phyloP scores from a whole-genome alignment of 148 eudicot genomes.

The Heliamphora exappendiculata region DNA sequence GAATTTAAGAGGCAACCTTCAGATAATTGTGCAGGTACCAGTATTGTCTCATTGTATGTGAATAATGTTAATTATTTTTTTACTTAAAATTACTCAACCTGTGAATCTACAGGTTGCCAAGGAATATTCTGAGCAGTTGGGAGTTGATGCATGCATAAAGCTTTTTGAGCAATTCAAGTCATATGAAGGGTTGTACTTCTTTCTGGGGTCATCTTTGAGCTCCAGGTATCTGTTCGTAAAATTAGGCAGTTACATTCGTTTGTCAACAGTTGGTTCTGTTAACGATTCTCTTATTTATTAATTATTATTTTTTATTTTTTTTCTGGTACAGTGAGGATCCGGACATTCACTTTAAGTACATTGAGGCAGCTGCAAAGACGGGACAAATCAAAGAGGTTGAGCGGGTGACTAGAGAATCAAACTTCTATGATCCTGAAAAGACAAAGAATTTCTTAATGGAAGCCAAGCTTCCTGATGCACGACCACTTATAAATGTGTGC shows the following conservation, averaged over 20 bases:
- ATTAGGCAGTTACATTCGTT: neutral
- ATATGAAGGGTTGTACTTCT: constrained; percentile 91
- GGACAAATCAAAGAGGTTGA: constrained; percentile 98
- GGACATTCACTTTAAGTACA: constrained; percentile 93
- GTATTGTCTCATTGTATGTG: constrained; percentile 2
- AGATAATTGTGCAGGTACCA: constrained; percentile 93
- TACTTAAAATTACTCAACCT: neutral
- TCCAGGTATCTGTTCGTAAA: constrained; percentile 56
- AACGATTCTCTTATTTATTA: constrained; percentile 5
- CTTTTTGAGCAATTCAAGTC: constrained; percentile 96
- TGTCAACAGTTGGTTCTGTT: neutral
- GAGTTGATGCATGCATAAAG: constrained; percentile 81
- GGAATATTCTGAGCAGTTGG: constrained; percentile 89
- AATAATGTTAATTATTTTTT: neutral
- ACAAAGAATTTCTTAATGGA: constrained; percentile 96
- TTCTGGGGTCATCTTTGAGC: constrained; percentile 87
- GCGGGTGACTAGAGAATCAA: constrained; percentile 94
- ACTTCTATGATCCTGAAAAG: constrained; percentile 87
- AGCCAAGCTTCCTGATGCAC: constrained; percentile 96
- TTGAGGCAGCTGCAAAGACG: constrained; percentile 97
- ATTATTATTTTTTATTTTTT: neutral
- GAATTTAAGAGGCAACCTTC: constrained; percentile 91
- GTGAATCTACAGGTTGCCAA: constrained; percentile 71
- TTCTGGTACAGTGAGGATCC: constrained; percentile 76
- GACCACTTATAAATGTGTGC: constrained; percentile 92